Evolutionary conservation across 2,329 filamentous ascomycete genomes (phyloP), one percentile per base, ranked within the genome.

Genomic region (Cercospora brassicicola): DNA sequence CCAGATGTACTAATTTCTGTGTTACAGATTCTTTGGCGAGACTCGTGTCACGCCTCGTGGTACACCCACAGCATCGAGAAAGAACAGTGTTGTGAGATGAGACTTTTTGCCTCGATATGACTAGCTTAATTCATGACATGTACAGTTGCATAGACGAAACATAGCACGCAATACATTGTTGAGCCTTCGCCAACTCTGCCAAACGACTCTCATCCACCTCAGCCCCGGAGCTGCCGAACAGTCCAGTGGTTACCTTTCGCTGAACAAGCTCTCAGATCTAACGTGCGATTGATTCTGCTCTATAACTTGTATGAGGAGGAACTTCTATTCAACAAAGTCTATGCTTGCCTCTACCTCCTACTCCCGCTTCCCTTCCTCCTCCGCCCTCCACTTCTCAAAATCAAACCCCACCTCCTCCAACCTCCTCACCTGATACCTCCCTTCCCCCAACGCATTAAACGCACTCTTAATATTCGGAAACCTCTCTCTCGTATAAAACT

Each of bases 401-500:
- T 76, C 73, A 66, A 78, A 80, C 0, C 92, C 94, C 31, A 97
- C 82, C 72, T 96, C 90, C 70, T 87, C 85, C 23, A 96, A 77
- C 2, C 83, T 88, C 76, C 80, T 89, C 9, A 93, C 89, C 6
- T 79, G 82, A 57, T 78, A 72, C 66, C 87, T 82, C 59, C 79
- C 77, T 39, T 88, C 85, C 0, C 92, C 93, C 42, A 82, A 81
- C 69, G 85, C 82, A 67, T 90, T 86, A 77, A 95, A 97, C 31
- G 85, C 86, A 73, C 89, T 85, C 78, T 92, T 91, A 39, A 94
- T 91, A 11, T 88, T 84, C 0, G 86, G 84, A 73, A 91, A 91
- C 3, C 88, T 83, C 66, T 86, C 84, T 18, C 94, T 84, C 75
- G 90, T 85, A 92, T 92, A 96, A 62, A 88, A 86, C 73, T 90